Base-by-base conservation (phyloP, 371 early-diverging fungal species). In the Mucor plumbeus region DNA sequence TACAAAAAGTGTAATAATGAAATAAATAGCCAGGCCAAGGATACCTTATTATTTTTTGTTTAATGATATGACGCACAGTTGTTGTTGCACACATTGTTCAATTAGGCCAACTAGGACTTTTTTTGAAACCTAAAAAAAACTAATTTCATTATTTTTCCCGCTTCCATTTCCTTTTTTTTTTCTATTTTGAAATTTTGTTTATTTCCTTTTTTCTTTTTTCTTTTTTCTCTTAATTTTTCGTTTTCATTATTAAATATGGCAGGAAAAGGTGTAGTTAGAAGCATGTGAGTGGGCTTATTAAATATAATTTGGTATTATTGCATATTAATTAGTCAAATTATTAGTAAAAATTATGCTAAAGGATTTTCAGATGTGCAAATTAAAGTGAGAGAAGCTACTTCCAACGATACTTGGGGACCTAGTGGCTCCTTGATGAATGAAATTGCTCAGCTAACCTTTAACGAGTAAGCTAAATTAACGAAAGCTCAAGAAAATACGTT, bases 361-460 rank as follows among this genome's bases (percentile, higher is more conserved):
- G 98, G 98, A 8, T 98, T 96, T 81, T 88, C 95, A 65, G 97
- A 98, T 70, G 91, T 96, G 56, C 97, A 98, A 74, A 88, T 90
- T 74, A 98, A 96, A 88, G 98, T 97, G 60, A 87, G 97, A 73
- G 90, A 90, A 65, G 98, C 97, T 13, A 98, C 98, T 4, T 94
- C 94, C 1, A 97, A 97, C 72, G 96, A 97, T 78, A 89, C 93
- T 56, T 88, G 89, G 80, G 92, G 92, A 7, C 95, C 98, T 6
- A 88, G 92, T n/a, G 90, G 90, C n/a, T 70, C 88, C 1, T 83
- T 91, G 61, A 92, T 99, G 94, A 87, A 86, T 65, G 95, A 96
- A 65, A 94, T 99, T 65, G 95, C 97, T 19, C 88, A 90, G 69
- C 85, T 92, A 14, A 94, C 96, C 2, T 89, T 85, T 81, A 90